phyloP scores from a whole-genome alignment of 2,329 filamentous ascomycete species.

The Shiraia sp. region DNA sequence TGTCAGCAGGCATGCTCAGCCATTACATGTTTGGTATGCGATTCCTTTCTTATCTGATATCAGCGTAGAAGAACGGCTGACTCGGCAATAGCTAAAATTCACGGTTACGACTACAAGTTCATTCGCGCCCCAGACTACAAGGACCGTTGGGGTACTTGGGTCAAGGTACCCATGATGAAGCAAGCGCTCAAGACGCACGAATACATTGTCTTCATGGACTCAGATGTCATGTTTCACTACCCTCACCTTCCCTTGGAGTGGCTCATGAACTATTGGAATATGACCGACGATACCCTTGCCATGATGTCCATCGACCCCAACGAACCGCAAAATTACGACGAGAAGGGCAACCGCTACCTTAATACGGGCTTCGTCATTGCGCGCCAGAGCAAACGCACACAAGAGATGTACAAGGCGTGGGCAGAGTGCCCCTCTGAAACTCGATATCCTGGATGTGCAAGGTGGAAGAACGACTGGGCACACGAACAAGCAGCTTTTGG shows the following conservation, averaged over 20 bases:
- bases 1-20: constrained; percentile 45
- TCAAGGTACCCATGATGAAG: constrained; percentile 54
- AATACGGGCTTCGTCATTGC: constrained; percentile 53
- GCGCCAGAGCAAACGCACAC: constrained; percentile 44
- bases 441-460: constrained; percentile 39
- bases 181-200: constrained; percentile 46
- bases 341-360: constrained; percentile 44
- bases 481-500: constrained; percentile 47
- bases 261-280: constrained; percentile 56
- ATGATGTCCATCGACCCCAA: constrained; percentile 54
- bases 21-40: constrained; percentile 44
- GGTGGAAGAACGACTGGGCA: constrained; percentile 42
- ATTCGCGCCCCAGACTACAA: constrained; percentile 49
- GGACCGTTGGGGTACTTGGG: constrained; percentile 53
- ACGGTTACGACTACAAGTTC: constrained; percentile 56
- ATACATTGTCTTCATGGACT: constrained; percentile 55
- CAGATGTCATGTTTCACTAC: constrained; percentile 54
- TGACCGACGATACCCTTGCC: constrained; percentile 50
- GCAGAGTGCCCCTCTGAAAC: constrained; percentile 43
- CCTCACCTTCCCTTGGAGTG: constrained; percentile 55
- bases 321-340: constrained; percentile 48
- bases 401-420: constrained; percentile 46
- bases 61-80: constrained; percentile 9
- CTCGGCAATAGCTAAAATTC: constrained; percentile 46
- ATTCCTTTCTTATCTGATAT: neutral